A percentile compares a stretch with the other conserved stretches of the same genome.
Conservation (phyloP, 1,284 basidiomycete species). For the Sphaerobolus stellatus region DNA sequence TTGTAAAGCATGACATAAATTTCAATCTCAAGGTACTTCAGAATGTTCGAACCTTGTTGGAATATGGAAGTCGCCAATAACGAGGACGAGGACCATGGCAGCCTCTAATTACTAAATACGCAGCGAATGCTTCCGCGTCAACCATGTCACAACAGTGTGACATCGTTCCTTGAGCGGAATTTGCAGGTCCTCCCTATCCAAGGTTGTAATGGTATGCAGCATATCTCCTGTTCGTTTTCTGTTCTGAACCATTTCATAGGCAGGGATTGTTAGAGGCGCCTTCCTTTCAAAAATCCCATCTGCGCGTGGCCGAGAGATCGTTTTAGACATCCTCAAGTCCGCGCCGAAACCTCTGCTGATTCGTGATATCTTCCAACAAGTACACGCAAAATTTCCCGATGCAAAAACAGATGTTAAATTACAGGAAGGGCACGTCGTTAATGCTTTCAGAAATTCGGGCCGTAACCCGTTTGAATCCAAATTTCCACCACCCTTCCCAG, state of each 20-base stretch:
- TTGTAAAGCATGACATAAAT: not conserved
- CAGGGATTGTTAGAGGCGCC: no score
- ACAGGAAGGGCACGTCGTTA: no score
- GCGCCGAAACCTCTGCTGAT: constrained; percentile 1
- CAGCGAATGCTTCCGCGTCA: not conserved
- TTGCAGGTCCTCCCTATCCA: not conserved
- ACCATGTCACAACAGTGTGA: not conserved
- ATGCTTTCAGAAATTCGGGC: no score
- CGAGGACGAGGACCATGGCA: constrained; percentile 81
- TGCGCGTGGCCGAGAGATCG: constrained; percentile 8
- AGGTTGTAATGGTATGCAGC: constrained; percentile 1
- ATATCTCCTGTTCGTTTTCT: not conserved
- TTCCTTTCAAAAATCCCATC: no score
- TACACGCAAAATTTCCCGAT: constrained; percentile 4
- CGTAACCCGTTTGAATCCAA: no score
- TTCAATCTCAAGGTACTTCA: not conserved
- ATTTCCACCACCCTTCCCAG: constrained; percentile 38
- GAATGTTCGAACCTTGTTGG: constrained; percentile 57
- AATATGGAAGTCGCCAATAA: constrained; percentile 94
- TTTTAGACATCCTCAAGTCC: constrained; percentile 5
- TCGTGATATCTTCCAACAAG: constrained; percentile 3
- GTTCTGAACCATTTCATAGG: no score
- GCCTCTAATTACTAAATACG: not conserved
- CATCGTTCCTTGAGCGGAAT: not conserved
- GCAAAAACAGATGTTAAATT: no score